Percentiles rank a stretch among this genome's conserved stretches.
Evolutionary conservation across 2,329 filamentous ascomycete species (phyloP).

Genomic region (Fusarium pseudoanthophilum): DNA sequence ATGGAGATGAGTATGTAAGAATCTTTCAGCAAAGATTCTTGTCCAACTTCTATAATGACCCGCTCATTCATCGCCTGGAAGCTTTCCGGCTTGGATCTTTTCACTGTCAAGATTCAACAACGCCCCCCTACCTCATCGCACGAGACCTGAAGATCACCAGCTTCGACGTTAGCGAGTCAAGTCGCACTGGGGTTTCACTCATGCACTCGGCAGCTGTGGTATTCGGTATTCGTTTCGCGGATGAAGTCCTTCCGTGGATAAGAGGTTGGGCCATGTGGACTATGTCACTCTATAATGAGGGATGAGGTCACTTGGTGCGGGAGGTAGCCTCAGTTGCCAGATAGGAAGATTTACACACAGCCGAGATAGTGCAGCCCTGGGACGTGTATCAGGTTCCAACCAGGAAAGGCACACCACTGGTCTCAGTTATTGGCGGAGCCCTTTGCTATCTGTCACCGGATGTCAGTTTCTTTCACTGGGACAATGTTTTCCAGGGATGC

Average conservation of each 20-base stretch:
- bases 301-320: conserved; percentile 14
- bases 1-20: not conserved
- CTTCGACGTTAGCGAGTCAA: conserved; percentile 29
- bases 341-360: conserved; percentile 6
- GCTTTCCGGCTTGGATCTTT: conserved; percentile 38
- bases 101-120: not conserved
- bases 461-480: conserved; percentile 27
- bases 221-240: conserved; percentile 30
- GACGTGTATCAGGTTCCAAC: conserved; percentile 33
- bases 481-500: conserved; percentile 19
- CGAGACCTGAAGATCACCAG: not conserved
- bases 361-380: conserved; percentile 38
- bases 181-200: conserved; percentile 23
- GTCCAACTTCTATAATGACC: conserved; percentile 18
- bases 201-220: conserved; percentile 42
- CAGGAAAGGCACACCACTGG: conserved; percentile 40
- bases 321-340: not conserved
- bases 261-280: not conserved
- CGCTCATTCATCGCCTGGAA: conserved; percentile 32
- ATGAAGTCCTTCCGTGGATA: conserved; percentile 13
- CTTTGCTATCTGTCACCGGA: conserved; percentile 40
- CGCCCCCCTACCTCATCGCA: conserved; percentile 5
- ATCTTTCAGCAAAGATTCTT: conserved; percentile 38
- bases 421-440: conserved; percentile 41
- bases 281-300: not conserved